Evolutionary conservation across 2,329 filamentous ascomycete genomes (phyloP).

Genomic region (Cucurbitaria berberidis): DNA sequence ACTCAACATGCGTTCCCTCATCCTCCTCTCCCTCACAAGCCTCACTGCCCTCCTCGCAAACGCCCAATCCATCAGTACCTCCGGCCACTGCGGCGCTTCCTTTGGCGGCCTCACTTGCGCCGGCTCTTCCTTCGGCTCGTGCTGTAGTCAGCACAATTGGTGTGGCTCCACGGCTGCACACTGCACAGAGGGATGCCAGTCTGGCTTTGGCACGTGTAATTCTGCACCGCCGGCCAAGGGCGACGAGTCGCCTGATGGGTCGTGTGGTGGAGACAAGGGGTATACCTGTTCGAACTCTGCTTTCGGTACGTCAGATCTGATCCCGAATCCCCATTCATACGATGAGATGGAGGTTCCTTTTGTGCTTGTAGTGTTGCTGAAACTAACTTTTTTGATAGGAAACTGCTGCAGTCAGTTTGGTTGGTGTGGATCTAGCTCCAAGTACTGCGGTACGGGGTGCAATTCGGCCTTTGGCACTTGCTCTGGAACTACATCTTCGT

Average conservation of each 20-base stretch:
- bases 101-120: slow-evolving; percentile 17
- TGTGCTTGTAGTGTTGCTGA: too few species aligned
- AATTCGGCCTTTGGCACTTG: background rate
- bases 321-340: too few species aligned
- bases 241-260: background rate
- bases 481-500: background rate
- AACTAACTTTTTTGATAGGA: slow-evolving; percentile 37
- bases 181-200: slow-evolving; percentile 30
- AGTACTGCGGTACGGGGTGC: slow-evolving; percentile 24
- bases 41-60: background rate
- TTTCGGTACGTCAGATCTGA: background rate
- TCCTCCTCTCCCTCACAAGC: slow-evolving; percentile 1
- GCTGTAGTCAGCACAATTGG: slow-evolving; percentile 50
- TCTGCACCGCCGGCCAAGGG: background rate
- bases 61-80: background rate
- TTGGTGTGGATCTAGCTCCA: slow-evolving; percentile 18
- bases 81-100: background rate
- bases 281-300: background rate
- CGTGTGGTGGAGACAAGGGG: slow-evolving; percentile 1
- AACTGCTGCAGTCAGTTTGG: slow-evolving; percentile 48
- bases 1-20: background rate
- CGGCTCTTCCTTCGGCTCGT: slow-evolving; percentile 43
- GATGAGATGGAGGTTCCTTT: too few species aligned
- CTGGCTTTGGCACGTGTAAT: slow-evolving; percentile 27
- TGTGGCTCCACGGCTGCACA: slow-evolving; percentile 36